Evolutionary conservation across 108 stramenopile genomes (phyloP).

Genomic region (Discostella stelligeroides): DNA sequence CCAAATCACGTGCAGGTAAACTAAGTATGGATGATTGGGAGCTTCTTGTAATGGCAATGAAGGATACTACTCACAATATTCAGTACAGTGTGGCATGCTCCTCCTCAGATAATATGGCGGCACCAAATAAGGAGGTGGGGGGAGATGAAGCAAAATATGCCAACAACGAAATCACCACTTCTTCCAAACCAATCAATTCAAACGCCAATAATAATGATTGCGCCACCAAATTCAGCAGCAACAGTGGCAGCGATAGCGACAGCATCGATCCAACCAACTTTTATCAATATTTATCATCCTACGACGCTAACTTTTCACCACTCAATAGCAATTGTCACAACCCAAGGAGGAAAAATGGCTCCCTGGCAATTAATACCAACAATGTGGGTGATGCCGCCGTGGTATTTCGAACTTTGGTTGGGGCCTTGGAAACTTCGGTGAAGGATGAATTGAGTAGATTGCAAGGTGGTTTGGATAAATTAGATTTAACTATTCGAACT

Average conservation of each 20-base stretch:
- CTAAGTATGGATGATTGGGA: slow-evolving; percentile 18
- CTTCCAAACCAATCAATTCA: too few species aligned
- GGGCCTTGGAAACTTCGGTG: slow-evolving; percentile 20
- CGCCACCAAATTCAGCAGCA: neutral
- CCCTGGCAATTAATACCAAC: slow-evolving; percentile 20
- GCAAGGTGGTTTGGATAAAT: slow-evolving; percentile 7
- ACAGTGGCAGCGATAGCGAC: neutral
- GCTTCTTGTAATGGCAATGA: slow-evolving; percentile 22
- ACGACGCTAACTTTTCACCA: slow-evolving; percentile 5
- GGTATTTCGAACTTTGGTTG: slow-evolving; percentile 39
- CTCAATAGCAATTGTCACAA: slow-evolving; percentile 4
- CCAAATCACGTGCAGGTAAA: slow-evolving; percentile 8
- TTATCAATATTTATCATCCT: slow-evolving; percentile 23
- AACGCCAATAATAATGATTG: neutral
- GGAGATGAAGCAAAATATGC: neutral
- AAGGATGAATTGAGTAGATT: slow-evolving; percentile 22
- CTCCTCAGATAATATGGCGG: neutral
- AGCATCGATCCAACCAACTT: slow-evolving; percentile 43
- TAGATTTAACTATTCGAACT: slow-evolving; percentile 21
- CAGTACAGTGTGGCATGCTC: slow-evolving; percentile 1
- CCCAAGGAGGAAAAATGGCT: neutral
- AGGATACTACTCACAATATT: slow-evolving; percentile 17
- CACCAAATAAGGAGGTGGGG: neutral
- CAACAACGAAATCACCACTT: neutral
- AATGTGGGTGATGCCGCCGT: slow-evolving; percentile 38